Conservation (phyloP, 169 alveolate species). For the Eimeria maxima region DNA sequence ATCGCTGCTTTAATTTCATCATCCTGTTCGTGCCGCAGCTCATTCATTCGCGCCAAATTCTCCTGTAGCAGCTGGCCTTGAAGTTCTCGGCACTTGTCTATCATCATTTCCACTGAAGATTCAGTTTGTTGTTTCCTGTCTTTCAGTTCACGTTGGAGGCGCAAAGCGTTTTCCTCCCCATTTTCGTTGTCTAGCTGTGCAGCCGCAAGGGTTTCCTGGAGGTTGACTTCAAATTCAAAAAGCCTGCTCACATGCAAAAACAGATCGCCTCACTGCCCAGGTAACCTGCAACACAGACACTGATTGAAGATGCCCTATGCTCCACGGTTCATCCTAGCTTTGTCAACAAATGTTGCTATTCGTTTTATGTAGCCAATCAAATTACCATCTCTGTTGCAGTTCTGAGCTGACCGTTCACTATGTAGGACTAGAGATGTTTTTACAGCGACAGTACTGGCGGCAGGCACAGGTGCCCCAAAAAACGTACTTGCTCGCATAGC, state of each 20-base stretch:
- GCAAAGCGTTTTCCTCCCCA: not conserved
- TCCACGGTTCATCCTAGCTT: not conserved
- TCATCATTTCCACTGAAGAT: constrained; percentile 51
- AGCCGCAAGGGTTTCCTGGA: constrained; percentile 13
- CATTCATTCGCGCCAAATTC: constrained; percentile 50
- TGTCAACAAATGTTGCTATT: not conserved
- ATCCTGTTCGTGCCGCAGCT: constrained; percentile 31
- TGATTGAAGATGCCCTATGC: not conserved
- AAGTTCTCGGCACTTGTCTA: constrained; percentile 41
- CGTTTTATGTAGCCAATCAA: not conserved
- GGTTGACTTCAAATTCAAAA: constrained; percentile 35
- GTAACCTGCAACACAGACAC: not conserved
- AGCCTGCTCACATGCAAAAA: constrained; percentile 23
- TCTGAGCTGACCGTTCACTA: not conserved
- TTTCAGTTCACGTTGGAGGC: constrained; percentile 37
- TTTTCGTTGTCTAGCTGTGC: constrained; percentile 6
- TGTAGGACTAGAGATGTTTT: not conserved
- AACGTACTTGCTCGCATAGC: not conserved
- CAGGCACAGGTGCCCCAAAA: not conserved
- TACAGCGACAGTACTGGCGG: not conserved
- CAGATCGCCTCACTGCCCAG: not conserved
- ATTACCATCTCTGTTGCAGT: not conserved
- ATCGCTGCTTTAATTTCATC: constrained; percentile 29
- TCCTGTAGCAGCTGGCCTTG: constrained; percentile 31
- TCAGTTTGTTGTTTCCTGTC: constrained; percentile 60